Percentiles rank a stretch among this genome's conserved stretches.
These are phyloP conservation scores for Cercospora sp. DNA, from an alignment of 2,329 filamentous ascomycete genomes.

Conservation along the genomic window DNA sequence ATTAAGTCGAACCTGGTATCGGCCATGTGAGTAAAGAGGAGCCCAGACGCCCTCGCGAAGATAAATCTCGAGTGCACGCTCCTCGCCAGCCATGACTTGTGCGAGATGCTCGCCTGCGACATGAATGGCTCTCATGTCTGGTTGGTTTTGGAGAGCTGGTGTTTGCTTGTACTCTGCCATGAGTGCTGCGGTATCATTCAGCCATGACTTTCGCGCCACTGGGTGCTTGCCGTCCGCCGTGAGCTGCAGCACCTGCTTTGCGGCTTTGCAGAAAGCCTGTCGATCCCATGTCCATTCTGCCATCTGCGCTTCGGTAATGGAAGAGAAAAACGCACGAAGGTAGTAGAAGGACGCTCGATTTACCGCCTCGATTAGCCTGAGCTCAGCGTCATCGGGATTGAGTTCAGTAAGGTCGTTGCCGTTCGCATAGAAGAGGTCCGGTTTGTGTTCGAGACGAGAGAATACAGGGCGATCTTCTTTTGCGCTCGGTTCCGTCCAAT, in stretches of 20 bases:
- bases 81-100: slow-evolving; percentile 38
- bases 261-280: slow-evolving; percentile 21
- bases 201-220: slow-evolving; percentile 15
- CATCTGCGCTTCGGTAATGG: slow-evolving; percentile 15
- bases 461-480: slow-evolving; percentile 24
- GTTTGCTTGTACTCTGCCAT: slow-evolving; percentile 23
- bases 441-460: slow-evolving; percentile 21
- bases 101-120: slow-evolving; percentile 41
- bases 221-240: slow-evolving; percentile 22
- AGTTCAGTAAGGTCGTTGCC: slow-evolving; percentile 19
- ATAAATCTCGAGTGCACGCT: slow-evolving; percentile 23
- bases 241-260: slow-evolving; percentile 14
- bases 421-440: slow-evolving; percentile 23
- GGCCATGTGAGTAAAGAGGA: slow-evolving; percentile 33
- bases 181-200: slow-evolving; percentile 18
- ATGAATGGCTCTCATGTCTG: slow-evolving; percentile 24
- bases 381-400: slow-evolving; percentile 16
- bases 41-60: slow-evolving; percentile 24
- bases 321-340: slow-evolving; percentile 21
- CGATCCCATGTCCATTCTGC: slow-evolving; percentile 26
- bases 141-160: slow-evolving; percentile 17
- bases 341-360: slow-evolving; percentile 24
- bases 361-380: slow-evolving; percentile 22
- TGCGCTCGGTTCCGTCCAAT: slow-evolving; percentile 19
- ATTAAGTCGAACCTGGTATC: slow-evolving; percentile 45